phyloP scores from a whole-genome alignment of 2,329 filamentous ascomycete genomes.

The Colletotrichum agaves region DNA sequence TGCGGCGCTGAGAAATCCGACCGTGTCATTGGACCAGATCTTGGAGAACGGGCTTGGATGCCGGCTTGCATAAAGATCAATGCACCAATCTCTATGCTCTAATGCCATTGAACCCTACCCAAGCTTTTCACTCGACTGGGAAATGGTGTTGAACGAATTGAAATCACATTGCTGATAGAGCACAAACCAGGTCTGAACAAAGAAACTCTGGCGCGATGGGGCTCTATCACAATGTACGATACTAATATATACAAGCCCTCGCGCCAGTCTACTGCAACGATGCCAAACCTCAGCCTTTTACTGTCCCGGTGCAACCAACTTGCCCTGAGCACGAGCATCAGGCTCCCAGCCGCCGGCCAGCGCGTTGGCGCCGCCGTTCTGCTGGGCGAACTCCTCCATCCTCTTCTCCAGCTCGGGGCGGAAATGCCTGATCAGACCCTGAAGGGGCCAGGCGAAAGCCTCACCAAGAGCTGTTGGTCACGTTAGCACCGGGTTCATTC shows the following conservation, averaged over 20 bases:
- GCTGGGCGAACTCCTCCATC: constrained; percentile 81
- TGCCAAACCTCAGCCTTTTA: constrained; percentile 59
- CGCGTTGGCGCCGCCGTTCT: constrained; percentile 74
- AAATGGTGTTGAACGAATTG: neutral
- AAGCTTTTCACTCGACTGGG: too few species aligned
- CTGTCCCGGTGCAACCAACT: constrained; percentile 89
- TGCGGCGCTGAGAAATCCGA: constrained; percentile 12
- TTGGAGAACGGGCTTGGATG: constrained; percentile 6
- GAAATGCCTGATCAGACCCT: constrained; percentile 98
- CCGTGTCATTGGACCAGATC: neutral
- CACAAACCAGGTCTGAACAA: constrained; percentile 19
- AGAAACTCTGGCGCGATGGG: constrained; percentile 31
- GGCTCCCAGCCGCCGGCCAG: constrained; percentile 91
- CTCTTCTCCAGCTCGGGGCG: constrained; percentile 93
- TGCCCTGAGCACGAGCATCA: constrained; percentile 78
- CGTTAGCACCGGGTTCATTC: constrained; percentile 43
- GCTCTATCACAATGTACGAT: constrained; percentile 39
- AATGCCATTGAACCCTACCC: too few species aligned
- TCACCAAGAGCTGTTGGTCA: constrained; percentile 79
- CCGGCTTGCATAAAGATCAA: neutral
- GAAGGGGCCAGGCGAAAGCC: constrained; percentile 98
- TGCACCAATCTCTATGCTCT: too few species aligned
- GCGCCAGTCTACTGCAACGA: constrained; percentile 35
- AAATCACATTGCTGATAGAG: neutral
- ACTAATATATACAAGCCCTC: constrained; percentile 40